Evolutionary conservation across 2,329 filamentous ascomycete species (phyloP), one percentile per base, ranked within the genome.

Genomic region (Cladophialophora bantiana): DNA sequence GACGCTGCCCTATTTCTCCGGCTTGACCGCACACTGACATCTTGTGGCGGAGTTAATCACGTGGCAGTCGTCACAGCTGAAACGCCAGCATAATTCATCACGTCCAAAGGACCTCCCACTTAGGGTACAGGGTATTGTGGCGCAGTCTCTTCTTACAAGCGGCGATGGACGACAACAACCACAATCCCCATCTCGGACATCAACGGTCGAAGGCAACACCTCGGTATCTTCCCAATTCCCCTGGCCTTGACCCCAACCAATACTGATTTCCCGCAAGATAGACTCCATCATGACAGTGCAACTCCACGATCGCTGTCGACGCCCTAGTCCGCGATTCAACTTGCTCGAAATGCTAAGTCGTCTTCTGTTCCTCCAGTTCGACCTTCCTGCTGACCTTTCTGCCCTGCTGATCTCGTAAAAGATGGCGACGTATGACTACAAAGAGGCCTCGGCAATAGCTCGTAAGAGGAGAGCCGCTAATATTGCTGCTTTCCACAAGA

Each of bases 381-480:
- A 34, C 34, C 45, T 61, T 48, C 45, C 52, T 60, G 40, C 34
- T 63, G 54, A 35, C 54, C 40, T 40, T 59, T 20, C 32, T n/a
- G 59, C 18, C 52, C 58, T 52, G 40, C 64, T 59, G 53, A 68
- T 34, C 38, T 15, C 12, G 32, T 7, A 52, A 26, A 13, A 42
- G 18, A 70, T 70, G 68, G 63, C 64, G 48, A 65, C 62, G 35
- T 7, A 55, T 45, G 67, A 71, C 64, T 79, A 80, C 62, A 76
- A 77, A 62, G 75, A 80, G 66, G 74, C 78, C 45, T 77, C 78
- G 15, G 75, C 70, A 12, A 75, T 78, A 61, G 78, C 78, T 54
- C 75, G 73, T 52, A 77, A 77, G 60, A 71, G 71, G 58, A 68
- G 71, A 59, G 67, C 68, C 2, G 70, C 70, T 35, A 72, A 60